A percentile compares a stretch with the other conserved stretches of the same genome.
Conservation (phyloP, 2,329 filamentous ascomycete species). For the Reticulascus tulasneorum region DNA sequence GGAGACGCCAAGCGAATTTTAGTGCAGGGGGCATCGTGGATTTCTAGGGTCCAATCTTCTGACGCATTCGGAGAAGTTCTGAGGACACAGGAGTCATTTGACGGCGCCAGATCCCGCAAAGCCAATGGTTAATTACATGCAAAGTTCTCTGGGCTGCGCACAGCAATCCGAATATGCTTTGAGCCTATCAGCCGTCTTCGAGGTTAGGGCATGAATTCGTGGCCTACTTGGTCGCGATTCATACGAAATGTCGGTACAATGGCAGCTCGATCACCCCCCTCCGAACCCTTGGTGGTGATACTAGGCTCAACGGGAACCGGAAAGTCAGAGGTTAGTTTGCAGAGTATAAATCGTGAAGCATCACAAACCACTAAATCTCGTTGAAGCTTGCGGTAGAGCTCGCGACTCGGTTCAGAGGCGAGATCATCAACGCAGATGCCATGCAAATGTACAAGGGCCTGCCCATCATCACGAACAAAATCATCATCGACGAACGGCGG, state of each 20-base stretch:
- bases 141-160: too few species aligned
- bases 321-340: constrained; percentile 81
- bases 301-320: constrained; percentile 90
- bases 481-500: constrained; percentile 68
- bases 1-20: too few species aligned
- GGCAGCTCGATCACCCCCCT: constrained; percentile 26
- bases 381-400: constrained; percentile 81
- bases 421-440: constrained; percentile 94
- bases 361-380: too few species aligned
- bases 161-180: too few species aligned
- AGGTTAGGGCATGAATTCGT: background rate
- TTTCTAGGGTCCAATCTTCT: too few species aligned
- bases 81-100: too few species aligned
- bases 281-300: constrained; percentile 69
- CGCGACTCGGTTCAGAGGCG: constrained; percentile 78
- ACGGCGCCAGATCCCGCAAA: too few species aligned
- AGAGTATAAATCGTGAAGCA: too few species aligned
- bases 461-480: constrained; percentile 94
- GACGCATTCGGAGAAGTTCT: too few species aligned
- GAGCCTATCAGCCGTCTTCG: too few species aligned
- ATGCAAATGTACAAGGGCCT: constrained; percentile 96
- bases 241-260: constrained; percentile 19
- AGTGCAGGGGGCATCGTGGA: too few species aligned
- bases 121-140: too few species aligned
- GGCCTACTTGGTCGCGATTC: constrained; percentile 5